Conservation (phyloP, 1,284 basidiomycete species). For the Rhodotorula sp. region DNA sequence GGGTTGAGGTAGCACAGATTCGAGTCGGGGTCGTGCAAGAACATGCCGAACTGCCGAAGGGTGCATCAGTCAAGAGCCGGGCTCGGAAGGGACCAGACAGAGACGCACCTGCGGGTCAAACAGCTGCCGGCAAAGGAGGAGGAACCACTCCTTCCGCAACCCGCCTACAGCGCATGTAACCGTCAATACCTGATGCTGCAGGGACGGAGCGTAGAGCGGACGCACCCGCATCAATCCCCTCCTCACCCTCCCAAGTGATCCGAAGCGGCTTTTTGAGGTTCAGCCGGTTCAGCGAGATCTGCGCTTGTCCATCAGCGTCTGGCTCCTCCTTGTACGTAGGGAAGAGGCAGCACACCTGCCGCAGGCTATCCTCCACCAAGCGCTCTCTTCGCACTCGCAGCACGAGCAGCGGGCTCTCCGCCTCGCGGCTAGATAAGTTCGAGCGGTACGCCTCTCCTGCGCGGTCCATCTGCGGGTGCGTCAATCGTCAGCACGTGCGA, state of each 20-base stretch:
- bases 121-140: conserved; percentile 41
- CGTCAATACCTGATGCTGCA: too few relatives aligned
- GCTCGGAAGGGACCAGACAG: too few relatives aligned
- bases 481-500: too few relatives aligned
- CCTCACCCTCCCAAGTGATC: conserved; percentile 45
- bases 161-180: conserved; percentile 13
- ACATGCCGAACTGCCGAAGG: conserved; percentile 47
- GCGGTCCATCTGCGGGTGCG: conserved; percentile 32
- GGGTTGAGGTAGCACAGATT: conserved; percentile 47
- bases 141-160: conserved; percentile 47
- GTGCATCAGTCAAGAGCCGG: conserved; percentile 29
- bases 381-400: conserved; percentile 39
- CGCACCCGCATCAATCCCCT: conserved; percentile 44
- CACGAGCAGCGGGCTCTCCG: conserved; percentile 37
- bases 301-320: neutral
- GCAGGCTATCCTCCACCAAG: conserved; percentile 44
- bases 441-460: conserved; percentile 36
- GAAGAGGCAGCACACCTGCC: conserved; percentile 25
- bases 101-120: neutral
- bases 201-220: too few relatives aligned
- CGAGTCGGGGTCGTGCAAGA: conserved; percentile 37
- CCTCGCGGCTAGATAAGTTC: conserved; percentile 24
- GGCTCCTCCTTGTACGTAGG: too few relatives aligned
- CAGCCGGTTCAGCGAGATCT: conserved; percentile 37
- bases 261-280: conserved; percentile 44